Base-by-base conservation (phyloP, 2,329 filamentous ascomycete species). In the Pestalotiopsis sp. region DNA sequence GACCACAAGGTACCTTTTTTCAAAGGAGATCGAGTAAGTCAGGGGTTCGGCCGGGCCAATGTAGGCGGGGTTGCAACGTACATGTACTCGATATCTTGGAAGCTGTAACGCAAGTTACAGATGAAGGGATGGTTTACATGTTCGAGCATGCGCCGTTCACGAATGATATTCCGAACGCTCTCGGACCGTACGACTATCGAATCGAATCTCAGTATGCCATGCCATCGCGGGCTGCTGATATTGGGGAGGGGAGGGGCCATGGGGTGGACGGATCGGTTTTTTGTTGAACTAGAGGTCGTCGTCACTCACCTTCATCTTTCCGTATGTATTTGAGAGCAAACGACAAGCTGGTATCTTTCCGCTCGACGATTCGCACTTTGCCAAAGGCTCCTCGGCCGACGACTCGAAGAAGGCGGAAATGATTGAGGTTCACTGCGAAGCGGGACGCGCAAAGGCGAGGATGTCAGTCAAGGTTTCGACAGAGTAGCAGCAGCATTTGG, bases 31-130 rank as follows among this genome's bases (percentile, higher is more conserved):
- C 17, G 57, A 27, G 27, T 59, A 27, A 27, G 57, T 62, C 13
- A 62, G 59, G 59, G 58, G 59, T 27, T 31, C 17, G 13, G 25
- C 27, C 31, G n/a, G 25, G 25, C 27, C 20, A 38, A 31, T 36
- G 11, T 56, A 23, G 31, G 45, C 39, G 64, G 66, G 57, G 25
- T 64, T 69, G 20, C 31, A 69, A 81, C 93, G 77, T 86, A 97
- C 94, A 99, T 92, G 82, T 99, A 99, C 81, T 99, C 96, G 75
- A 98, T 94, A 81, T 99, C 96, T 82, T 99, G 96, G 79, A 99
- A 99, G 82, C 95, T 98, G 84, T 98, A 99, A 76, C 96, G 93
- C 85, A 99, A 85, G 81, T 99, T 99, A 85, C 95, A 98, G 74
- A 99, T 92, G 80, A 98, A 99, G 31, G 95, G 94, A 78, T 99